A percentile compares a stretch with the other conserved stretches of the same genome.
phyloP scores from a whole-genome alignment of 371 early-diverging fungal genomes.

The Nosema muscidifuracis region DNA sequence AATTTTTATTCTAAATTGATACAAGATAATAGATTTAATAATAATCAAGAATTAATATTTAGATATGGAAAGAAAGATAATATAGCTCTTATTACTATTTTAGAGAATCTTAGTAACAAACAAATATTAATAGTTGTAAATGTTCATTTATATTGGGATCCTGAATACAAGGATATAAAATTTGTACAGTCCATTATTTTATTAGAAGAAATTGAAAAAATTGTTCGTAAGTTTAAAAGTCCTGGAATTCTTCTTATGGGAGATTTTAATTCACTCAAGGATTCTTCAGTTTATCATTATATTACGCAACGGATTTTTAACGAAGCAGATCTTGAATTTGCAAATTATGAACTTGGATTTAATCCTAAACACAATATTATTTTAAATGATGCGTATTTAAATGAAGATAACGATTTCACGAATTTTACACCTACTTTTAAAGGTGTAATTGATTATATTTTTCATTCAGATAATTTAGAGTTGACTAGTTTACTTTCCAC shows the following conservation, averaged over 20 bases:
- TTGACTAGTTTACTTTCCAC: slow-evolving; percentile 74
- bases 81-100: slow-evolving; percentile 74
- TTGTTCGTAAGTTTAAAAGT: slow-evolving; percentile 60
- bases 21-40: slow-evolving; percentile 73
- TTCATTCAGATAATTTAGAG: slow-evolving; percentile 72
- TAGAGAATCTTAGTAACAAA: slow-evolving; percentile 65
- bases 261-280: slow-evolving; percentile 86
- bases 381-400: slow-evolving; percentile 64
- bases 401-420: slow-evolving; percentile 74
- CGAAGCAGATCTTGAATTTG: slow-evolving; percentile 68
- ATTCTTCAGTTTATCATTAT: slow-evolving; percentile 82
- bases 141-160: slow-evolving; percentile 66
- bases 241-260: slow-evolving; percentile 66
- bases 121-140: slow-evolving; percentile 74
- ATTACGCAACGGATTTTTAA: slow-evolving; percentile 64
- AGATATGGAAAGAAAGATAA: slow-evolving; percentile 86
- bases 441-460: slow-evolving; percentile 91
- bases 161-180: slow-evolving; percentile 82
- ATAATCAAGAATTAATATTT: slow-evolving; percentile 80
- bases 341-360: slow-evolving; percentile 73
- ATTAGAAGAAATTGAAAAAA: slow-evolving; percentile 74
- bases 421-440: slow-evolving; percentile 81
- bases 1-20: slow-evolving; percentile 85
- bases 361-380: slow-evolving; percentile 14
- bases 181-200: slow-evolving; percentile 87